phyloP scores from a whole-genome alignment of 2,329 filamentous ascomycete genomes.

The Podosphaera fusca region DNA sequence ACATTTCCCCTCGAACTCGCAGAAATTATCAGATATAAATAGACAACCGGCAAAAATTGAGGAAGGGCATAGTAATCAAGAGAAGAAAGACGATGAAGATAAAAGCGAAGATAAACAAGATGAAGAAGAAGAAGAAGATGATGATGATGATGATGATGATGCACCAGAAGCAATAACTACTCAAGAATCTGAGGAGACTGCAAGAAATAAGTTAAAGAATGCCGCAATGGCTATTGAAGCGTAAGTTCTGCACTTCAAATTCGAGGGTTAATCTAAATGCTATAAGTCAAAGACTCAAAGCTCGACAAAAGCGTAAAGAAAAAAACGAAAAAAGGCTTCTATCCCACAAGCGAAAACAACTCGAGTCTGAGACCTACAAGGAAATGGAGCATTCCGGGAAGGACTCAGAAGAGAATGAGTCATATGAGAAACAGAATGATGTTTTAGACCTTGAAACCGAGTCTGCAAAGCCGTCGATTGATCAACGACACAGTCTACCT shows the following conservation, averaged over 20 bases:
- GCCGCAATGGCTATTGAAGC: slow-evolving; percentile 12
- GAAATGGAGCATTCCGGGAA: neutral
- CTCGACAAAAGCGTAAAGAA: slow-evolving; percentile 14
- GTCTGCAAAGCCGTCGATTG: neutral
- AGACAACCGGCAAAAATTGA: neutral
- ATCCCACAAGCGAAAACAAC: slow-evolving; percentile 10
- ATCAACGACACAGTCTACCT: slow-evolving; percentile 6
- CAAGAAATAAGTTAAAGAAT: slow-evolving; percentile 8
- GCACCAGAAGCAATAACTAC: slow-evolving; percentile 13
- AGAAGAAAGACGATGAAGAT: slow-evolving; percentile 4
- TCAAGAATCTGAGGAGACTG: slow-evolving; percentile 8
- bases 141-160: slow-evolving; percentile 14
- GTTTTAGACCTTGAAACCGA: neutral
- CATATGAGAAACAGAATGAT: neutral
- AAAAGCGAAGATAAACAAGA: slow-evolving; percentile 2
- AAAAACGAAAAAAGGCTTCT: slow-evolving; percentile 4
- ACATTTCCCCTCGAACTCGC: too few species aligned
- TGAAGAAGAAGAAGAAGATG: slow-evolving; percentile 1
- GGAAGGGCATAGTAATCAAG: slow-evolving; percentile 8
- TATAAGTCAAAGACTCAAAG: slow-evolving; percentile 9
- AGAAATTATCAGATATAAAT: too few species aligned
- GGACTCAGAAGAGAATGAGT: slow-evolving; percentile 1
- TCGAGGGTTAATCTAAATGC: slow-evolving; percentile 1
- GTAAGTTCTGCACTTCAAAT: slow-evolving; percentile 5
- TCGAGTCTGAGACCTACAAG: slow-evolving; percentile 10